Evolutionary conservation across 2,329 filamentous ascomycete species (phyloP), one percentile per base, ranked within the genome.

Genomic region (Arthrobotrys entomopaga): DNA sequence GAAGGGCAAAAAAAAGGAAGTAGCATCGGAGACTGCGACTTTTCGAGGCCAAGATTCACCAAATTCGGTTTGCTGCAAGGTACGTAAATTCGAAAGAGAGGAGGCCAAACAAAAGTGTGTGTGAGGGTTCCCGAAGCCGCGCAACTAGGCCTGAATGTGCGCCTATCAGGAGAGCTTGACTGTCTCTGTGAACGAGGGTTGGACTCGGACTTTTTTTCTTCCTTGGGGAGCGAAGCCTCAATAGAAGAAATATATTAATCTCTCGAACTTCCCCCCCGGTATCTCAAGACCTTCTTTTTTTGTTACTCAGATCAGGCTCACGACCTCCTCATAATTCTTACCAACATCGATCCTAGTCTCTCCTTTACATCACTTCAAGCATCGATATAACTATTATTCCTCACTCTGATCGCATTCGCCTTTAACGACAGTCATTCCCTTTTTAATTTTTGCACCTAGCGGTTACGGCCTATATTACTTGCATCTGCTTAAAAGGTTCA

Each of bases 61-160:
- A 56, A 74, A 74, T 74, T 74, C 58, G 58, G 70, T 64, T 52
- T 66, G 64, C 70, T 67, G 70, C 70, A 74, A 74, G 70, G 70
- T 67, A 67, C 70, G 49, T 42, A 67, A 74, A 74, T 74, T 67
- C 70, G 63, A 67, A 74, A 74, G 63, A 64, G 54, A 65, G 63
- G 70, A 74, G 63, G 63, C 42, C 63, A 74, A 74, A 67, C 57
- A 74, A 52, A n/a, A n/a, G n/a, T 2, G 70, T 66, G 53, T 58
- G 63, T 58, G 52, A 64, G 63, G 64, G 56, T 60, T 66, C 70
- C 70, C 70, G 63, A 74, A 74, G 70, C 70, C 70, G 70, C 70
- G 70, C 70, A 74, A 63, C 70, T 63, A 67, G 61, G 61, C 61
- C 56, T 26, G 54, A 26, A 63, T 34, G 49, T 57, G 58, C 53